Evolutionary conservation across 805 yeast genomes (phyloP), one percentile per base, ranked within the genome.

Genomic region (Wickerhamiella occidentalis): DNA sequence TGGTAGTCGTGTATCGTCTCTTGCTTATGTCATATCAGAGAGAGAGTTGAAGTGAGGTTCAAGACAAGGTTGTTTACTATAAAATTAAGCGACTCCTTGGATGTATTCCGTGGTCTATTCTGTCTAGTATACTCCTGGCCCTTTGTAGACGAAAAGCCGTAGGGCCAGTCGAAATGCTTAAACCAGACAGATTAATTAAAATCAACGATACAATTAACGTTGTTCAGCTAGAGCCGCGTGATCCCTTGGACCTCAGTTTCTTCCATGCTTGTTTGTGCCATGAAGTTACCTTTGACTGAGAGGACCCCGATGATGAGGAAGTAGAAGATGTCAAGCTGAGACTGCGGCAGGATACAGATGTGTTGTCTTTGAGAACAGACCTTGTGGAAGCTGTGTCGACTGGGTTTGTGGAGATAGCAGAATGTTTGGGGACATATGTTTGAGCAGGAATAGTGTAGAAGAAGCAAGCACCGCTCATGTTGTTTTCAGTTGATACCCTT

Each of bases 361-460:
- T 13, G 5, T 11, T 13, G 5, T 29, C n/a, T 29, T 29, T 29
- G 33, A 6, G 11, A 13, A 6, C 5, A 7, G 13, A 29, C 7
- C 33, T 29, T 13, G 33, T 29, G n/a, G n/a, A 29, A 11, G 12
- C 5, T 11, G 33, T 29, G 11, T 9, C 5, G 33, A 29, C 13
- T 13, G 13, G 33, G 11, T 7, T 4, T 3, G 6, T 15, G 18
- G 38, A 11, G 19, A n/a, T 15, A 15, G 18, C 11, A 15, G 19
- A 15, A 33, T 5, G 11, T 11, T 33, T 33, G 9, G 18, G 38
- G 4, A 17, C 21, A n/a, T 33, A 17, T 18, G 41, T 6, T 3
- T 30, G 44, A n/a, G 44, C 23, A 6, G 47, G 41, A 17, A 35
- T 35, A 17, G 47, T 45, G 33, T 33, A 35, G 33, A 45, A 45